phyloP scores from a whole-genome alignment of 805 yeast species.

The Saccharomycodes ludwigii region DNA sequence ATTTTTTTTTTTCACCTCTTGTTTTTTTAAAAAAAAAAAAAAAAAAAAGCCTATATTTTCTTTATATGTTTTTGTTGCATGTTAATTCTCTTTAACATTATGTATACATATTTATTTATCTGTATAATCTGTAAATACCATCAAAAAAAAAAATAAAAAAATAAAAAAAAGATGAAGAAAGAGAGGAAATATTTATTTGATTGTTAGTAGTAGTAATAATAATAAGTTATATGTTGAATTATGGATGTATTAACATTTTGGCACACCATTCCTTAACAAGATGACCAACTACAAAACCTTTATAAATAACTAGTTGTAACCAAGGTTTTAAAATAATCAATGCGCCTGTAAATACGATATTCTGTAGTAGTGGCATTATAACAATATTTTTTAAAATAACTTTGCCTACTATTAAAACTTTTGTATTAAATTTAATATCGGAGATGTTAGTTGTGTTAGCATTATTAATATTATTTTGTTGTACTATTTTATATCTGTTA shows the following conservation, averaged over 20 bases:
- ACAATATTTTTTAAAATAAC: constrained; percentile 40
- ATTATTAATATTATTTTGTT: constrained; percentile 9
- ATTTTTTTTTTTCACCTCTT: neutral
- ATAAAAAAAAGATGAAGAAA: neutral
- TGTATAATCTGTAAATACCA: neutral
- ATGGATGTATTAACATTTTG: no score
- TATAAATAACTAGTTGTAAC: constrained; percentile 13
- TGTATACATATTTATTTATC: neutral
- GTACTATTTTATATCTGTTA: constrained; percentile 10
- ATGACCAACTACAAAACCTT: constrained; percentile 18
- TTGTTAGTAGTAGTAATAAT: no score
- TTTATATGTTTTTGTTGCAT: neutral
- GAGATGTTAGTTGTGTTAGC: constrained; percentile 7
- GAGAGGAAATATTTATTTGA: neutral
- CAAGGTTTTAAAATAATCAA: constrained; percentile 29
- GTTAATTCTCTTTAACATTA: neutral
- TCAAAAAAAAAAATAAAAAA: neutral
- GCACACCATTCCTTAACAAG: neutral
- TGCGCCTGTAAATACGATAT: constrained; percentile 33
- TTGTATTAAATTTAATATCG: constrained; percentile 3
- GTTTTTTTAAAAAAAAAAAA: no score
- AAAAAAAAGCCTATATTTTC: no score
- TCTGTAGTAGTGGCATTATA: constrained; percentile 42
- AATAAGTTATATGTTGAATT: no score
- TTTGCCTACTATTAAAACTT: constrained; percentile 22